Evolutionary conservation across 306 rosid genomes (phyloP), one percentile per base, ranked within the genome.

Genomic region (Lotus japonicus): DNA sequence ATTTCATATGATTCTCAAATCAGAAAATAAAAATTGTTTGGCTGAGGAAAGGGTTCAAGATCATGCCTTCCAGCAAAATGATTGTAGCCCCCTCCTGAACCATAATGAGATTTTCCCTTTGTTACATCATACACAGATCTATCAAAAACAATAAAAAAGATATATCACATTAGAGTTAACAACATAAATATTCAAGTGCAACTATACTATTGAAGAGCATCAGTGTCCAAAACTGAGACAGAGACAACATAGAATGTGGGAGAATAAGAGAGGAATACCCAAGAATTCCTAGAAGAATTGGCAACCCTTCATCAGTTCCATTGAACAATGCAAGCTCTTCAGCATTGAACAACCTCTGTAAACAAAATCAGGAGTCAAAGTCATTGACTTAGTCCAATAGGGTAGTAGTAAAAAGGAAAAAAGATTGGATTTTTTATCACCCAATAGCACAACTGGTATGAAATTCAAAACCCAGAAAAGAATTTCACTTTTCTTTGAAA

Each of bases 121-220:
- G 94, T 86, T 53, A 92, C 98, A 80, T 92, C 97, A 68, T 84
- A 92, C 50, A 92, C 92, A 13, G 96, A 92, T 64, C 98, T 92
- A 84, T 68, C 10, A 45, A 54, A 62, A 62, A 18, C 0, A 50
- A 70, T 28, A n/a, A 49, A 15, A 15, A 74, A 52, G 64, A 45
- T 23, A 68, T 1, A 35, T 10, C 28, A 42, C 7, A 70, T 70
- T 7, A 79, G 26, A 79, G 28, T 16, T 51, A 43, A 38, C 7
- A 17, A 65, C 55, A 14, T 14, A 13, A 43, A 5, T 21, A 51
- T 19, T 17, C n/a, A 13, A 52, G 11, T 15, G 64, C 3, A 42
- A 53, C 21, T 26, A 41, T 62, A 36, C 1, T 48, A 73, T 71
- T 59, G 55, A 8, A 9, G 33, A 43, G 9, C 6, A 45, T 59